These are phyloP conservation scores for Aspergillus persii DNA, from an alignment of 2,329 filamentous ascomycete species.

Conservation along the genomic window DNA sequence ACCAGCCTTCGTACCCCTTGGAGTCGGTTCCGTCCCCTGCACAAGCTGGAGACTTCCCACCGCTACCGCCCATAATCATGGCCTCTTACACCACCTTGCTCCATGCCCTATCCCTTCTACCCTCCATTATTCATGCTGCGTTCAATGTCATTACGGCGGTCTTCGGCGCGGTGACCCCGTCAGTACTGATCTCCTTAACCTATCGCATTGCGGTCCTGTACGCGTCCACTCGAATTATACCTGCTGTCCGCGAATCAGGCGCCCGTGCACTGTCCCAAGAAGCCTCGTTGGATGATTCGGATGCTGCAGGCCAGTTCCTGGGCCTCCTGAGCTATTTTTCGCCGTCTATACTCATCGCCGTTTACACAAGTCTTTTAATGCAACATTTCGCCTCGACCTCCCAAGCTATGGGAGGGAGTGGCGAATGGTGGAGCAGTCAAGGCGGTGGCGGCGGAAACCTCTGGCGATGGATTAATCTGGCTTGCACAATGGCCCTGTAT, in stretches of 20 bases:
- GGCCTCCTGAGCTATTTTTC: conserved; percentile 91
- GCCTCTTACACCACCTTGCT: conserved; percentile 92
- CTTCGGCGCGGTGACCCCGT: conserved; percentile 92
- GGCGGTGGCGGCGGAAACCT: conserved; percentile 81
- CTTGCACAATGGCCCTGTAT: conserved; percentile 84
- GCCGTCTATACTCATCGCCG: conserved; percentile 88
- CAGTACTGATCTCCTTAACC: conserved; percentile 88
- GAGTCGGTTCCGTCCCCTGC: conserved; percentile 53
- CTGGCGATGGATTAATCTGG: conserved; percentile 92
- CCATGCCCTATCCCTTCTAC: conserved; percentile 78
- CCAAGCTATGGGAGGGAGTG: conserved; percentile 58
- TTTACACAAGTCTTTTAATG: conserved; percentile 92
- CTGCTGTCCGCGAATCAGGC: conserved; percentile 83
- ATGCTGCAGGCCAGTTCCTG: conserved; percentile 75
- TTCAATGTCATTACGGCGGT: conserved; percentile 87
- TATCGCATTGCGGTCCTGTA: conserved; percentile 96
- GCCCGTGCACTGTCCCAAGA: conserved; percentile 80
- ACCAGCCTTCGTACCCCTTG: conserved; percentile 73
- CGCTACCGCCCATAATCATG: conserved; percentile 97
- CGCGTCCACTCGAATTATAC: conserved; percentile 91
- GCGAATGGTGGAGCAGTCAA: conserved; percentile 79
- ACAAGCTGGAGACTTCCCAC: conserved; percentile 75
- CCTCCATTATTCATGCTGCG: conserved; percentile 75
- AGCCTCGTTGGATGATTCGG: conserved; percentile 78
- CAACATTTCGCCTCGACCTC: conserved; percentile 85